Evolutionary conservation across 225 moss, liverwort and hornwort species (phyloP).

Genomic region (Polytrichum commune): DNA sequence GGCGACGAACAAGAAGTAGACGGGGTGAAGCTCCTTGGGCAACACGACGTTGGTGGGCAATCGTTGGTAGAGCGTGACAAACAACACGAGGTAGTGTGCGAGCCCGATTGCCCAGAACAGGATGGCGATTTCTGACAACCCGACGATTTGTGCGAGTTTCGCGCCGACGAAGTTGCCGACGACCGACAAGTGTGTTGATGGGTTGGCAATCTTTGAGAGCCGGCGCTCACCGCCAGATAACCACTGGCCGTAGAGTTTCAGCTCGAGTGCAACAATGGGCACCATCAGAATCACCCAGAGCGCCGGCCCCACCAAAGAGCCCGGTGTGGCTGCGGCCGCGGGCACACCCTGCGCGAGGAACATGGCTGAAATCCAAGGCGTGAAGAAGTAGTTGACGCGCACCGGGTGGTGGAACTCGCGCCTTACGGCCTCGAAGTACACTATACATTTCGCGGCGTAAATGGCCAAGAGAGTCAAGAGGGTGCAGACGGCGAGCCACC

Average conservation of each 20-base stretch:
- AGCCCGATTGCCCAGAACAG: constrained; percentile 28
- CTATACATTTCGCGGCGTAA: constrained; percentile 8
- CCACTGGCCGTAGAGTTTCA: constrained; percentile 27
- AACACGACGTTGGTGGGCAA: constrained; percentile 18
- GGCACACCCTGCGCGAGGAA: constrained; percentile 14
- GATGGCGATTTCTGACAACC: constrained; percentile 19
- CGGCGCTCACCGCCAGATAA: constrained; percentile 13
- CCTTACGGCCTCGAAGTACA: constrained; percentile 24
- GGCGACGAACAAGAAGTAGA: constrained; percentile 28
- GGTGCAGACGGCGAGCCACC: constrained; percentile 19
- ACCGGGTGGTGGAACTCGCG: constrained; percentile 28
- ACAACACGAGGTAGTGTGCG: constrained; percentile 22
- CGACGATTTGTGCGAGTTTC: constrained; percentile 8
- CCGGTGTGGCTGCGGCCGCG: background rate
- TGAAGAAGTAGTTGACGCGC: constrained; percentile 29
- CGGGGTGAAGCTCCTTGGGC: constrained; percentile 22
- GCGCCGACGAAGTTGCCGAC: constrained; percentile 22
- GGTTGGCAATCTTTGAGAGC: constrained; percentile 24
- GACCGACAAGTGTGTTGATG: constrained; percentile 20
- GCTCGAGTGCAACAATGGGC: constrained; percentile 16
- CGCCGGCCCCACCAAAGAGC: background rate
- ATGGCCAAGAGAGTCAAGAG: constrained; percentile 2
- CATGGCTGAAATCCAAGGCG: constrained; percentile 28
- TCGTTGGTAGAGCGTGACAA: constrained; percentile 29
- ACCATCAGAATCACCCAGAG: constrained; percentile 21